Base-by-base conservation (phyloP, 2,329 filamentous ascomycete species). In the Colletotrichum sp. region DNA sequence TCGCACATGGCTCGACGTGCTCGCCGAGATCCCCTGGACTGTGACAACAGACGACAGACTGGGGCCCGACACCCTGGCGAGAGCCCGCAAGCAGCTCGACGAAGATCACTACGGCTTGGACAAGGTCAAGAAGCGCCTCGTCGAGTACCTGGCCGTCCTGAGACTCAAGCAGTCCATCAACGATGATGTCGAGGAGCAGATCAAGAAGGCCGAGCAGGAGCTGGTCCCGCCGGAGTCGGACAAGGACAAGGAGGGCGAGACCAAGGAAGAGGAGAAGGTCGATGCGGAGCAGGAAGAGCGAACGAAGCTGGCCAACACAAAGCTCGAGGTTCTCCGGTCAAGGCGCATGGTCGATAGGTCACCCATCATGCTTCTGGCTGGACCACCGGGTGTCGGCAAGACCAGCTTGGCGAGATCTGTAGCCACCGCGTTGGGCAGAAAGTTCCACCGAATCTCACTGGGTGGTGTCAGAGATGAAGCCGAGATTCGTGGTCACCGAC, bases 91-190 rank as follows among this genome's bases (percentile, higher is more conserved):
- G 85, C 97, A 99, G 84, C 90, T 99, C 7, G 96, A 99, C 81
- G 93, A 98, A 78, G 97, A 99, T 82, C 97, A 99, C 84, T 99
- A 99, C 80, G 97, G 97, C 0, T 88, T 99, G 16, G 96, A 99
- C 77, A 98, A 96, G 85, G 96, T 99, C 82, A 99, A 99, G 91
- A 98, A 98, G 90, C 91, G 97, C 59, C 86, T 99, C 26, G 90
- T 99, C 7, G 98, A 99, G 84, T 99, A 99, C 82, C 89, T 99
- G 59, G 98, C 97, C 4, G 97, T 99, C n/a, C 89, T 99, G 68
- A 94, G 97, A 79, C 90, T 99, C 72, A 99, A 99, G 89, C 96
- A 98, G 83, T 93, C 94, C 26, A 93, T 96, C 77, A 98, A 99
- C 78, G 91, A 94, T 69, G 93, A 95, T 68, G 89, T 98, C 21